Percentiles rank a stretch among this genome's conserved stretches.
These are phyloP conservation scores for Aphanocladium album DNA, from an alignment of 2,329 filamentous ascomycete species.

Conservation along the genomic window DNA sequence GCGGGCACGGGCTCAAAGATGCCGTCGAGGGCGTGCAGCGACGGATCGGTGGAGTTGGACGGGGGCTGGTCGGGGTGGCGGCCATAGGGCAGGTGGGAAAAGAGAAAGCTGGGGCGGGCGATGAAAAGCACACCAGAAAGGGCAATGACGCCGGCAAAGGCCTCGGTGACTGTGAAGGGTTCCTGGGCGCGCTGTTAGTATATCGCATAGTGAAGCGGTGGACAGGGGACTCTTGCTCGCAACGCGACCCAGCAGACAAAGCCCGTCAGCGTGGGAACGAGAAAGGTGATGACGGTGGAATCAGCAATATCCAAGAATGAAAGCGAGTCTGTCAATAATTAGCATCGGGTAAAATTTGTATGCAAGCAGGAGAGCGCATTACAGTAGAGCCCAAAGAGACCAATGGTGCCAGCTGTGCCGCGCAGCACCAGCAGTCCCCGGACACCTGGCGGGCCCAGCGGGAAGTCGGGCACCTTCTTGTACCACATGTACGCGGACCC, in stretches of 20 bases:
- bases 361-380: slow-evolving; percentile 5
- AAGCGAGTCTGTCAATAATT: slow-evolving; percentile 32
- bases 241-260: slow-evolving; percentile 57
- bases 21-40: slow-evolving; percentile 16
- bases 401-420: slow-evolving; percentile 59
- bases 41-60: slow-evolving; percentile 16
- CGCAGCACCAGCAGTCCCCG: slow-evolving; percentile 58
- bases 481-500: slow-evolving; percentile 37
- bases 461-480: slow-evolving; percentile 52
- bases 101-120: slow-evolving; percentile 60
- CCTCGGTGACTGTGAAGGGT: slow-evolving; percentile 66
- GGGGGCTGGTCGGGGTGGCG: slow-evolving; percentile 12
- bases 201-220: neutral
- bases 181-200: slow-evolving; percentile 43
- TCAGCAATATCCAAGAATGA: slow-evolving; percentile 73
- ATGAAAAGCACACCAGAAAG: slow-evolving; percentile 71
- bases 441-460: slow-evolving; percentile 59
- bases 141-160: slow-evolving; percentile 63
- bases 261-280: slow-evolving; percentile 65
- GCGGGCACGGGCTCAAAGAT: slow-evolving; percentile 26
- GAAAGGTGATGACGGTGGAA: slow-evolving; percentile 74
- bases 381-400: slow-evolving; percentile 57
- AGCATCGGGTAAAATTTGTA: neutral
- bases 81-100: slow-evolving; percentile 28
- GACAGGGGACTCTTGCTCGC: slow-evolving; percentile 14